Evolutionary conservation across 225 moss, liverwort and hornwort species (phyloP), one percentile per base, ranked within the genome.

Genomic region (Neckera pumila): DNA sequence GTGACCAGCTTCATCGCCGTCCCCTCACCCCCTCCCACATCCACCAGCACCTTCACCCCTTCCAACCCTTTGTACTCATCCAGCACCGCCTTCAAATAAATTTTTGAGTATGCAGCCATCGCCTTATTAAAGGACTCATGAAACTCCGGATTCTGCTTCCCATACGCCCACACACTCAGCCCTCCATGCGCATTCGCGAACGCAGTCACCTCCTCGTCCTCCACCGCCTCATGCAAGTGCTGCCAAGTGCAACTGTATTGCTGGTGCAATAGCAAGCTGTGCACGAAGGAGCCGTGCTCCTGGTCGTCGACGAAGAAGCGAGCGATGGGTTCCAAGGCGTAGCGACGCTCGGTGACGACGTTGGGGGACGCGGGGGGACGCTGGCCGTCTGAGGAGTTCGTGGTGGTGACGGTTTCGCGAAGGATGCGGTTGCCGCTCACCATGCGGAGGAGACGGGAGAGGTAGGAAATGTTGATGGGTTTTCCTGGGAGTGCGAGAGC

Each of bases 21-120:
- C 14, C 80, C 92, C 6, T 86, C 11, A 0, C 94, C 91, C 27
- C 92, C 90, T 10, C 91, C 94, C 38, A 92, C 92, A 47, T 94
- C 94, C 57, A 91, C 86, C 85, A 94, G 80, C 75, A 91, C 90
- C 63, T 86, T 70, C 75, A 92, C 86, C 3, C 56, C 86, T 9
- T 81, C 56, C 23, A 91, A 88, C 6, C 89, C 91, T 10, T 77
- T 69, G 66, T 92, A 94, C 22, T 14, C 84, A 27, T 90, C 90
- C 80, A 91, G 42, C 40, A 91, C 36, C 40, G 90, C 90, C 2
- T 75, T 60, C 92, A 92, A 53, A 51, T 87, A 88, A 2, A 92
- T 1, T 31, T 51, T 79, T 1, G 92, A 81, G 60, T 51, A 76
- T 17, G 36, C 54, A 8, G 89, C 20, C 91, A 94, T 90, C 17